These are phyloP conservation scores for Moesziomyces sp. DNA, from an alignment of 1,284 basidiomycete genomes.

Conservation along the genomic window DNA sequence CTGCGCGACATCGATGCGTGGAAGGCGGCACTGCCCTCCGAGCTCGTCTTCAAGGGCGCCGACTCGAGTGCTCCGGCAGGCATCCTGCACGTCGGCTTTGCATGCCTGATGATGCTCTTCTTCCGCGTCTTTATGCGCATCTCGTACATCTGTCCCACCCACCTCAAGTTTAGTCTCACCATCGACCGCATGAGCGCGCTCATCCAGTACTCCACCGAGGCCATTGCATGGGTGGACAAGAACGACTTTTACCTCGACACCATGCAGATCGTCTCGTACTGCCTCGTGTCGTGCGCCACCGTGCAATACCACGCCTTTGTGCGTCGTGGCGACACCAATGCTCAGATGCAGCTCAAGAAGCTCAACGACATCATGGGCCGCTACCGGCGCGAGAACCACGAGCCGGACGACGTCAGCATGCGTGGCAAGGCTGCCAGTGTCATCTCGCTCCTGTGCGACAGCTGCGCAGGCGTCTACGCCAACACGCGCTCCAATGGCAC, in stretches of 20 bases:
- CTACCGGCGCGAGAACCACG: constrained; percentile 56
- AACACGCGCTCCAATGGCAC: constrained; percentile 58
- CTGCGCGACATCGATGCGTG: constrained; percentile 61
- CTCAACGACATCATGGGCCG: constrained; percentile 39
- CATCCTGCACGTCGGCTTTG: constrained; percentile 57
- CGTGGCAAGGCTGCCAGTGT: constrained; percentile 89
- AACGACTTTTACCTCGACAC: constrained; percentile 63
- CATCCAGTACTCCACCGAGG: constrained; percentile 53
- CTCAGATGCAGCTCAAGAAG: constrained; percentile 44
- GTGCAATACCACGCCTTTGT: constrained; percentile 62
- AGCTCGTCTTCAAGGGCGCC: constrained; percentile 50
- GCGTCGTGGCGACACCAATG: constrained; percentile 54
- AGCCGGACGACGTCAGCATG: constrained; percentile 73
- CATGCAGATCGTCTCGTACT: constrained; percentile 59
- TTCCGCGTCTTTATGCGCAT: constrained; percentile 65
- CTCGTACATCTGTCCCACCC: constrained; percentile 62
- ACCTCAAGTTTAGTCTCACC: constrained; percentile 61
- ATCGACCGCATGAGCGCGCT: constrained; percentile 62
- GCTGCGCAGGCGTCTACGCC: constrained; percentile 65
- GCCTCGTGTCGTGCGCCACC: constrained; percentile 62
- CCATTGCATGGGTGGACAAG: constrained; percentile 59
- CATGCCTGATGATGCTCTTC: constrained; percentile 61
- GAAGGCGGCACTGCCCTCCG: constrained; percentile 52
- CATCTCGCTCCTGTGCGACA: constrained; percentile 86
- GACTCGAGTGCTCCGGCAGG: constrained; percentile 52